These are phyloP conservation scores for Paramecium sonneborni DNA, from an alignment of 73 alveolate genomes.

Conservation along the genomic window DNA sequence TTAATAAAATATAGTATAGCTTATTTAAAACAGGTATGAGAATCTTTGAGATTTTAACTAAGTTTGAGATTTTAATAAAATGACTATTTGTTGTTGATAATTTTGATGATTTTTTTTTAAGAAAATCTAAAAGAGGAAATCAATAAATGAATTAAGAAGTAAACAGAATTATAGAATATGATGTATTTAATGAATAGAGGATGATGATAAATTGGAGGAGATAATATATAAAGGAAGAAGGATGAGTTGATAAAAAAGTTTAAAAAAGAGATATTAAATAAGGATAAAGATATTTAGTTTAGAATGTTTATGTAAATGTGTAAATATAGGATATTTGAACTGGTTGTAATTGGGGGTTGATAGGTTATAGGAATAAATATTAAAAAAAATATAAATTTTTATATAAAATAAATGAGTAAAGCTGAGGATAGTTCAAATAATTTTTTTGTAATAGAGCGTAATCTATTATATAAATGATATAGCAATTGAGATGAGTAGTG, in stretches of 20 bases:
- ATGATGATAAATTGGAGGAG: no score
- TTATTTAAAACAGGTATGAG: neutral
- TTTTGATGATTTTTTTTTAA: neutral
- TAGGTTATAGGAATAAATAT: neutral
- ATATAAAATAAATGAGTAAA: neutral
- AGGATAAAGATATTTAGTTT: neutral
- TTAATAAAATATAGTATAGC: neutral
- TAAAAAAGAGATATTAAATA: neutral
- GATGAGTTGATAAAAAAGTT: neutral
- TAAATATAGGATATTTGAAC: neutral
- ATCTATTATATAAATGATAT: neutral
- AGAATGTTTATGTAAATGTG: neutral
- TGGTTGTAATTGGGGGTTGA: neutral
- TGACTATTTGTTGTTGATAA: neutral
- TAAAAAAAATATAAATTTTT: neutral
- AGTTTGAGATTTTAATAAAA: neutral
- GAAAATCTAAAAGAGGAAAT: neutral
- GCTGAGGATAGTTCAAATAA: neutral
- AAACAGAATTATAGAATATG: neutral
- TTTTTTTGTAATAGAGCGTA: conserved; percentile 65
- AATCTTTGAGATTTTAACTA: conserved; percentile 18
- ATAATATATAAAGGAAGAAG: no score
- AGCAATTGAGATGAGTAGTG: conserved; percentile 65
- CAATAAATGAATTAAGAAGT: neutral
- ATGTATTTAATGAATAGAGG: neutral